Evolutionary conservation across 768 basidiomycete genomes (phyloP).

Genomic region (Russula sp.): DNA sequence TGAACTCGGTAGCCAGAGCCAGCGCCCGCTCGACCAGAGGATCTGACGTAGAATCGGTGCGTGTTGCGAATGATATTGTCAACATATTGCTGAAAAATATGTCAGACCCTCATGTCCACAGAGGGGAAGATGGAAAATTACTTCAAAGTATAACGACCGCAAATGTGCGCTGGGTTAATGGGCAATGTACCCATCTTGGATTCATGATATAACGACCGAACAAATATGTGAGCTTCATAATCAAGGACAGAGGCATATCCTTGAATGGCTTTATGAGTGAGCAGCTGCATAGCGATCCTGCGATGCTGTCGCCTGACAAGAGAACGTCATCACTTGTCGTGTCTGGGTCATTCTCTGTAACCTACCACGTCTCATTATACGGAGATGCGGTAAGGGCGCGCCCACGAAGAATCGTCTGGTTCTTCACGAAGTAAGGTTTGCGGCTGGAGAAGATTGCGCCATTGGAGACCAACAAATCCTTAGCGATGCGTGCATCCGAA

Average conservation of each 20-base stretch:
- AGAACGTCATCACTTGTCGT: neutral
- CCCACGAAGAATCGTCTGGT: conserved; percentile 39
- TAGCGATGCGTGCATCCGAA: conserved; percentile 40
- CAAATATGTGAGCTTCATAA: conserved; percentile 36
- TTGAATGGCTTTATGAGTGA: conserved; percentile 34
- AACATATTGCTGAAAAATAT: conserved; percentile 39
- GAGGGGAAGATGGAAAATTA: neutral
- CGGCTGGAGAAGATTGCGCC: conserved; percentile 43
- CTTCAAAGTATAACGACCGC: conserved; percentile 34
- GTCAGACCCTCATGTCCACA: conserved; percentile 1
- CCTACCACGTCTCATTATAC: conserved; percentile 40
- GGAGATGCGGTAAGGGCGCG: conserved; percentile 41
- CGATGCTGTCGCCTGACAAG: conserved; percentile 39
- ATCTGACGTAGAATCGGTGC: conserved; percentile 36
- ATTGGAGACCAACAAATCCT: conserved; percentile 42
- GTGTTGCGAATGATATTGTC: conserved; percentile 39
- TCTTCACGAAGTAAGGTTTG: conserved; percentile 43
- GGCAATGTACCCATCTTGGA: conserved; percentile 31
- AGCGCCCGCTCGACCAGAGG: conserved; percentile 36
- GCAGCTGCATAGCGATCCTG: conserved; percentile 33
- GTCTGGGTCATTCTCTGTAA: neutral
- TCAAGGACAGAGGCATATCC: conserved; percentile 35
- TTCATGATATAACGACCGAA: conserved; percentile 34
- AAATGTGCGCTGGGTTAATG: conserved; percentile 38
- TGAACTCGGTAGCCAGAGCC: conserved; percentile 39